Conservation (phyloP, 2,329 filamentous ascomycete species). For the Cladophialophora yegresii region DNA sequence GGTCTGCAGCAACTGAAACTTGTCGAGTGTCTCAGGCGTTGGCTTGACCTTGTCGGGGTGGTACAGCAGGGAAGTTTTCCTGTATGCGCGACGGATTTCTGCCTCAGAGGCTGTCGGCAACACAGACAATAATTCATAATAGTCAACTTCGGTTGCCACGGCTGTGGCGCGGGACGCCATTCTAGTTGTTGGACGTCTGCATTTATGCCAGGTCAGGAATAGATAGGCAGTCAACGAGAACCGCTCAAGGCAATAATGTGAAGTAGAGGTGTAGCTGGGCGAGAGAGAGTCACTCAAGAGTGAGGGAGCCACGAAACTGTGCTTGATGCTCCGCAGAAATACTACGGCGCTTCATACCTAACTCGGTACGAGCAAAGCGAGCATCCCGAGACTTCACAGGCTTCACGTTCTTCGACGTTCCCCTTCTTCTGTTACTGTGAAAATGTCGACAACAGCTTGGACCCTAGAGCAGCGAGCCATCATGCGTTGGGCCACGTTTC, state of each 20-base stretch:
- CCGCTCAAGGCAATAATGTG: background rate
- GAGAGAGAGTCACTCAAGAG: background rate
- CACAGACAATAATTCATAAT: conserved; percentile 74
- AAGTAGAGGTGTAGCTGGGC: background rate
- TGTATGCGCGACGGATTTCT: conserved; percentile 82
- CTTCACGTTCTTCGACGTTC: background rate
- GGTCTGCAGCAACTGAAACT: conserved; percentile 81
- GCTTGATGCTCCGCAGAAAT: background rate
- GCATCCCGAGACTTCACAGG: too few relatives aligned
- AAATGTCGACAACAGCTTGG: background rate
- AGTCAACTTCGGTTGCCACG: conserved; percentile 56
- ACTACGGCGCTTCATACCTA: background rate
- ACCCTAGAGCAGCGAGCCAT: background rate
- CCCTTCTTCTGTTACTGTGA: background rate
- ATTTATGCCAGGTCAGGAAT: background rate
- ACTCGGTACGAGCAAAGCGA: background rate
- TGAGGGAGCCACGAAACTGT: background rate
- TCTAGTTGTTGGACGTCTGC: conserved; percentile 46
- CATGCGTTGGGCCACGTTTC: background rate
- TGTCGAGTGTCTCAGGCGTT: conserved; percentile 68
- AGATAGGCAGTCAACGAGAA: background rate
- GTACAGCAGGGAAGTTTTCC: conserved; percentile 81
- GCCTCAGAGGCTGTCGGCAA: conserved; percentile 62
- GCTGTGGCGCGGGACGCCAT: background rate
- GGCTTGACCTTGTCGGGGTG: conserved; percentile 87